phyloP scores from a whole-genome alignment of 139 green algal species.

The Mychonastes homosphaera region DNA sequence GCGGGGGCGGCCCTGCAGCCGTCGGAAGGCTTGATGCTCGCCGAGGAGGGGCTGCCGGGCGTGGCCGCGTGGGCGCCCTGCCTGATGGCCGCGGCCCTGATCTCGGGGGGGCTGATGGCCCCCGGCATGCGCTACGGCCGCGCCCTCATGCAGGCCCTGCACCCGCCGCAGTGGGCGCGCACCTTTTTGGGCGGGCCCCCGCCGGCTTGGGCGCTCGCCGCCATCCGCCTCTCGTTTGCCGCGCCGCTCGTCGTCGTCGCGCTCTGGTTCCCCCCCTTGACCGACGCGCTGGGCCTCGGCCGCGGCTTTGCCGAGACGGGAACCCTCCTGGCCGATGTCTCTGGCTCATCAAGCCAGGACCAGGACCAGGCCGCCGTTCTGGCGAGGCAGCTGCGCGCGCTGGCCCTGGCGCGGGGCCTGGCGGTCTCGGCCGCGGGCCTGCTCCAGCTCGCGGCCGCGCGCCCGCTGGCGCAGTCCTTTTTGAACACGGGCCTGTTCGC shows the following conservation, averaged over 20 bases:
- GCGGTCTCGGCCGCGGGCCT: no score
- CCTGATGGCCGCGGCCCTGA: no score
- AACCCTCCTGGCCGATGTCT: neutral
- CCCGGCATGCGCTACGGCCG: slow-evolving; percentile 9
- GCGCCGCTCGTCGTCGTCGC: slow-evolving; percentile 3
- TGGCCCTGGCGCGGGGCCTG: no score
- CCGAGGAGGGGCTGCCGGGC: slow-evolving; percentile 3
- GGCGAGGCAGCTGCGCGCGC: no score
- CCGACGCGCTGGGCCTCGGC: neutral
- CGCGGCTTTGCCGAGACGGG: neutral
- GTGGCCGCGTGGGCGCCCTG: no score
- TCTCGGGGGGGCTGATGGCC: slow-evolving; percentile 11
- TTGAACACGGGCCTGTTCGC: neutral
- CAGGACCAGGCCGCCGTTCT: no score
- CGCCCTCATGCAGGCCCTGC: slow-evolving; percentile 3
- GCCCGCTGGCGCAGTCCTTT: slow-evolving; percentile 1
- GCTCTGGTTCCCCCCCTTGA: slow-evolving; percentile 2
- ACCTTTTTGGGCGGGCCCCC: neutral
- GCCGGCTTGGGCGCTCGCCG: neutral
- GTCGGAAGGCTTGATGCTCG: neutral
- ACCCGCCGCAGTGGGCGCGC: slow-evolving; percentile 11
- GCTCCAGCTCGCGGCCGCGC: no score
- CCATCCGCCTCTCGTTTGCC: neutral
- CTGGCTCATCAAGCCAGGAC: neutral
- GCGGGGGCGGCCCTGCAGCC: neutral